Evolutionary conservation across 129 eudicot species (phyloP), one percentile per base, ranked within the genome.

Genomic region (Tagetes patula): DNA sequence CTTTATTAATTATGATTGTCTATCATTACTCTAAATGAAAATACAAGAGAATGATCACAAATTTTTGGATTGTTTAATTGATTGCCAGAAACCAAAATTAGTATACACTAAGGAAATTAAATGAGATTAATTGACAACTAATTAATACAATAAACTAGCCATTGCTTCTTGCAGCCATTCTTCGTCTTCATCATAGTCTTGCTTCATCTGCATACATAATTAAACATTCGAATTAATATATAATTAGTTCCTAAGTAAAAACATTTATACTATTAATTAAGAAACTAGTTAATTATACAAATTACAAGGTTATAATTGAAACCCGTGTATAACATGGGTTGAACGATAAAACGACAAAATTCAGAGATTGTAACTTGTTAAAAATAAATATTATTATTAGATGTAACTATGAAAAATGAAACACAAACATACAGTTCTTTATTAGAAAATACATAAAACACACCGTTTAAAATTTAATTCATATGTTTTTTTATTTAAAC

Each of bases 91-190:
- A 71, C 42, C 43, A 56, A 33, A 60, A 40, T 53, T n/a, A 71
- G 71, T 78, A 54, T 72, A 72, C 68, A 78, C 52, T 69, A 31
- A 63, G n/a, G 58, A 61, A 31, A 48, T 3, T 47, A 27, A 14
- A 32, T 72, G 30, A 42, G 47, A 42, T 49, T 54, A 48, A 69
- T 32, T 31, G 53, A 69, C 41, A 33, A 69, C 31, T 69, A 58
- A 31, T 30, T 46, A 47, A 45, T 84, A 86, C 83, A 87, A 49
- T 73, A 93, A 82, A 83, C 84, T 86, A 36, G 88, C 80, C 82
- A 93, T 82, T 54, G 98, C 98, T 71, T 87, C 88, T 74, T 91
- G 83, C 55, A 89, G 78, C 98, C 95, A 87, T 61, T 87, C 88
- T 50, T 86, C 85, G 31, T 87, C 90, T 61, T 80, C 93, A 3